Evolutionary conservation across 2,329 filamentous ascomycete species (phyloP), one percentile per base, ranked within the genome.

Genomic region (Mollisia scopiformis): DNA sequence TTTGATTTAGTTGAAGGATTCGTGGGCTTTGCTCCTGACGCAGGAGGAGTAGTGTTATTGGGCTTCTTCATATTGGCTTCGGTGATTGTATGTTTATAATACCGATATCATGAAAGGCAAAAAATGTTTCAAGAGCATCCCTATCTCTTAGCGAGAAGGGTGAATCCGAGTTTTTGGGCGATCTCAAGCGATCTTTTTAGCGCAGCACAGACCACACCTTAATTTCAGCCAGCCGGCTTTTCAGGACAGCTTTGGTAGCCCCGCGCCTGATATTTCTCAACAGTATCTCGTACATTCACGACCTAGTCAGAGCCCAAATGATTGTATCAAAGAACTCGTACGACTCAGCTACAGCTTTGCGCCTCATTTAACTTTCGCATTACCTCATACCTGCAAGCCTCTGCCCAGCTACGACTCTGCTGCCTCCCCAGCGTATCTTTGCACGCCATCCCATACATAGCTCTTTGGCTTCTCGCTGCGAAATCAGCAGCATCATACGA

Each of bases 1-100:
- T 69, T 72, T 3, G 66, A 55, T 64, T 67, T 67, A 23, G 23
- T 53, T 30, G 31, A 8, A 19, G 33, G 19, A 27, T 25, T 56
- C 35, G 41, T 19, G 13, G 37, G 39, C 27, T 37, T 49, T 28
- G 27, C 37, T 33, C 23, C 54, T n/a, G 30, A 31, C 33, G 28
- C 39, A 25, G 16, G n/a, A 13, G 52, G n/a, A 11, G 19, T 8
- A 13, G 39, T 50, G 1, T 10, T 33, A 1, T 30, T 52, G 6
- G 11, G 27, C 10, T 27, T 28, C 46, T 23, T 52, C 58, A 56
- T 60, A 16, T 30, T 50, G 23, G 28, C 4, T 5, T 39, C 14
- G 19, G 2, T 14, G 16, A 21, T 46, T 14, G n/a, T 21, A 21
- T 23, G 1, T 6, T 43, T 21, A 19, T n/a, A 7, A 43, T 10